Evolutionary conservation across 2,329 filamentous ascomycete species (phyloP).

Genomic region (Lasiodiplodia sp.): DNA sequence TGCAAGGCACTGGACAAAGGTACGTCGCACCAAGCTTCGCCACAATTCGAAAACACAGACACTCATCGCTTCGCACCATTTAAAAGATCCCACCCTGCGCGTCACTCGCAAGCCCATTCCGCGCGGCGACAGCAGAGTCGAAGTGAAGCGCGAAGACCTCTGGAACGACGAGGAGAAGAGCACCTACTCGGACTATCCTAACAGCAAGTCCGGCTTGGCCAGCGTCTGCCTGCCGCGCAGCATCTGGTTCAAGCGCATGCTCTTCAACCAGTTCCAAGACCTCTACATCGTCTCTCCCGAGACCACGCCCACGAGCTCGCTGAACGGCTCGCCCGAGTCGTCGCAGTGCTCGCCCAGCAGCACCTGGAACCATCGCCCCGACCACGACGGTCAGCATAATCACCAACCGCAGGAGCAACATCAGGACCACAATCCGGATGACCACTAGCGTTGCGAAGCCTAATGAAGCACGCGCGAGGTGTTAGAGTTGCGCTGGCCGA

Average conservation of each 20-base stretch:
- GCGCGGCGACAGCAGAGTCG: slow-evolving; percentile 54
- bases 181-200: slow-evolving; percentile 39
- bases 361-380: slow-evolving; percentile 5
- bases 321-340: slow-evolving; percentile 47
- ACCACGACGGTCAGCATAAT: background rate
- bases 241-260: slow-evolving; percentile 55
- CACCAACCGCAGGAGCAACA: background rate
- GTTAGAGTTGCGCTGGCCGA: background rate
- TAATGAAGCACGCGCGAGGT: background rate
- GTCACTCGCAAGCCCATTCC: slow-evolving; percentile 57
- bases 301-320: slow-evolving; percentile 44
- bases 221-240: slow-evolving; percentile 54
- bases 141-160: slow-evolving; percentile 56
- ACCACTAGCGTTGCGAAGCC: background rate
- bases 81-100: slow-evolving; percentile 53
- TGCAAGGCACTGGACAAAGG: slow-evolving; percentile 48
- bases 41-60: background rate
- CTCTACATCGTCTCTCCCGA: slow-evolving; percentile 59
- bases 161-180: slow-evolving; percentile 48
- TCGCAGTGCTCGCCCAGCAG: slow-evolving; percentile 46
- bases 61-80: slow-evolving; percentile 31
- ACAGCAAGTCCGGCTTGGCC: slow-evolving; percentile 56
- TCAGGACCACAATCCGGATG: background rate
- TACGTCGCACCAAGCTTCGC: slow-evolving; percentile 34
- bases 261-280: slow-evolving; percentile 55